phyloP scores from a whole-genome alignment of 306 rosid genomes.

The Malus sylvestris region DNA sequence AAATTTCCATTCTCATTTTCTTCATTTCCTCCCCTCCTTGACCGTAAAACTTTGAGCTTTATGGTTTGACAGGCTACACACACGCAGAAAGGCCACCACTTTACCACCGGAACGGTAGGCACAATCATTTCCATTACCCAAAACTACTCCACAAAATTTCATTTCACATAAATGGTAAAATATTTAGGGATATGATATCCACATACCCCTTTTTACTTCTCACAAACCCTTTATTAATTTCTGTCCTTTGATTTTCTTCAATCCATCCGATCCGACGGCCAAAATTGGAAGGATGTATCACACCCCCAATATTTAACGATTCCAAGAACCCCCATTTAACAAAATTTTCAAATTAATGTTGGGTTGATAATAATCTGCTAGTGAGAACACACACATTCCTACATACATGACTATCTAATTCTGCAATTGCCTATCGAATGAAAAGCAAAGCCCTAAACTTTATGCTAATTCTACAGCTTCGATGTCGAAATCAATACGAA shows the following conservation, averaged over 20 bases:
- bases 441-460: neutral
- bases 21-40: neutral
- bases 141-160: neutral
- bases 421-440: neutral
- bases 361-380: neutral
- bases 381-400: neutral
- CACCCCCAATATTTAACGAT: neutral
- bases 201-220: too few species aligned
- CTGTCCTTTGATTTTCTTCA: too few species aligned
- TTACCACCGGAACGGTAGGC: neutral
- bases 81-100: neutral
- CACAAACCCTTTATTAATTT: too few species aligned
- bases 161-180: neutral
- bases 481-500: neutral
- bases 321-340: neutral
- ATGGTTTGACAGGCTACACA: neutral
- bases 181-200: too few species aligned
- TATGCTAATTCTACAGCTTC: neutral
- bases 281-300: too few species aligned
- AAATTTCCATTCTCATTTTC: neutral
- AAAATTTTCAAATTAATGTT: neutral
- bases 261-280: too few species aligned
- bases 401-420: neutral
- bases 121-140: neutral
- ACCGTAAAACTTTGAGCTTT: neutral